Conservation (phyloP, 371 early-diverging fungal species). For the Apophysomyces sp. region DNA sequence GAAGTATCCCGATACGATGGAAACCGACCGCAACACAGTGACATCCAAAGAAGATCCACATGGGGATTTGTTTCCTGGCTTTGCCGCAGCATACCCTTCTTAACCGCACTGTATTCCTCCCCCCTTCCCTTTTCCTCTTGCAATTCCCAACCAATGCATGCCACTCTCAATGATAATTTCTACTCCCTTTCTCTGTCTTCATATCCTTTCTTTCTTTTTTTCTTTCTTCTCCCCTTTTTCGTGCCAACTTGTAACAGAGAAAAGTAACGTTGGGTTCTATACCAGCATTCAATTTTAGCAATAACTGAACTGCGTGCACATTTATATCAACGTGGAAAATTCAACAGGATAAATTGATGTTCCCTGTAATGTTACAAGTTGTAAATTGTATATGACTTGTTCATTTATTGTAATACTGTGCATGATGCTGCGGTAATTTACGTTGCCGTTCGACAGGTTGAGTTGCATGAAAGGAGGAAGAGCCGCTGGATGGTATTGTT, state of each 20-base stretch:
- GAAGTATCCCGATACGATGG: slow-evolving; percentile 33
- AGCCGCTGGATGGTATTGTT: not conserved
- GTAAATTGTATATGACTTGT: too few relatives aligned
- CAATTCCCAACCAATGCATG: not conserved
- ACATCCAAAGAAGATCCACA: not conserved
- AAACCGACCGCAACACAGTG: not conserved
- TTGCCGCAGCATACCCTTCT: not conserved
- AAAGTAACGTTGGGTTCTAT: too few relatives aligned
- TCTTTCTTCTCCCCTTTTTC: too few relatives aligned
- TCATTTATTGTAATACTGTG: too few relatives aligned
- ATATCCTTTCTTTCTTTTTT: not conserved
- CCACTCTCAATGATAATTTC: not conserved
- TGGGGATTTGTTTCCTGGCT: not conserved
- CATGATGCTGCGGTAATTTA: too few relatives aligned
- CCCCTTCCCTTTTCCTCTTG: not conserved
- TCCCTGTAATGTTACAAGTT: too few relatives aligned
- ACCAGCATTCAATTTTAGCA: too few relatives aligned
- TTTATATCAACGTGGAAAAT: too few relatives aligned
- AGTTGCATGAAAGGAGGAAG: not conserved
- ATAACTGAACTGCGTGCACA: too few relatives aligned
- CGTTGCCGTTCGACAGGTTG: too few relatives aligned
- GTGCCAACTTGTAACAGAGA: not conserved
- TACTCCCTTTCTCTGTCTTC: not conserved
- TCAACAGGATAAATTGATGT: too few relatives aligned
- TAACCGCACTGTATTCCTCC: not conserved